These are phyloP conservation scores for Garcia nutans DNA, from an alignment of 345 rosid species.

Conservation along the genomic window DNA sequence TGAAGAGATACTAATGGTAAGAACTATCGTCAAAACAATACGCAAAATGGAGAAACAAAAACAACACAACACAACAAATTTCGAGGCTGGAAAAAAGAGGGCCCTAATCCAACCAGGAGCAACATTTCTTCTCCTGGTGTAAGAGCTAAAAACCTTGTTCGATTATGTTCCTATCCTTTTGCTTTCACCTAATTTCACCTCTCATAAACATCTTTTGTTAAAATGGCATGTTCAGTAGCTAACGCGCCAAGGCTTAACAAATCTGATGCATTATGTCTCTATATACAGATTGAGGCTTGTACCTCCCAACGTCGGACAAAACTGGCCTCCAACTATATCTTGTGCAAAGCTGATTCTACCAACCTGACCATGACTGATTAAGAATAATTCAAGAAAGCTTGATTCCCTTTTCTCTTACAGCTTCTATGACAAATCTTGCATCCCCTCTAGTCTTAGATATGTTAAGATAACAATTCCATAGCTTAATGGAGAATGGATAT, in stretches of 20 bases:
- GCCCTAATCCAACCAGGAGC: not conserved
- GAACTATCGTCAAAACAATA: not conserved
- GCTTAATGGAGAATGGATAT: constrained; percentile 65
- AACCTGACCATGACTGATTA: not conserved
- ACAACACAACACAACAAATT: not conserved
- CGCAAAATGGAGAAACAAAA: not conserved
- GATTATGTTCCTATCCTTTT: constrained; percentile 20
- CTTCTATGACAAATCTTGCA: constrained; percentile 38
- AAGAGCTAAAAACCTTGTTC: constrained; percentile 12
- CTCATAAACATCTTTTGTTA: not conserved
- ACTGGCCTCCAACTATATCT: constrained; percentile 10
- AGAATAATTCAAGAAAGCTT: constrained; percentile 30
- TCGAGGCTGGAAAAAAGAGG: not conserved
- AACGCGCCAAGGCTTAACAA: not conserved
- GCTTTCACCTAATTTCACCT: constrained; percentile 21
- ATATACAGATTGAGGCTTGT: not conserved
- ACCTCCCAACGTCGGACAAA: not conserved
- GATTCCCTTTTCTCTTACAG: constrained; percentile 64
- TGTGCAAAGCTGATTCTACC: constrained; percentile 17
- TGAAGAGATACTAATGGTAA: not conserved
- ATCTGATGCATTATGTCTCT: not conserved
- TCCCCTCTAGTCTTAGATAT: constrained; percentile 36
- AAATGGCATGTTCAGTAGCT: not conserved
- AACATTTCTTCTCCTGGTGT: not conserved
- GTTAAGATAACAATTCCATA: constrained; percentile 53